Conservation (phyloP, 202 grass and related monocot genomes). For the Carex arenaria region DNA sequence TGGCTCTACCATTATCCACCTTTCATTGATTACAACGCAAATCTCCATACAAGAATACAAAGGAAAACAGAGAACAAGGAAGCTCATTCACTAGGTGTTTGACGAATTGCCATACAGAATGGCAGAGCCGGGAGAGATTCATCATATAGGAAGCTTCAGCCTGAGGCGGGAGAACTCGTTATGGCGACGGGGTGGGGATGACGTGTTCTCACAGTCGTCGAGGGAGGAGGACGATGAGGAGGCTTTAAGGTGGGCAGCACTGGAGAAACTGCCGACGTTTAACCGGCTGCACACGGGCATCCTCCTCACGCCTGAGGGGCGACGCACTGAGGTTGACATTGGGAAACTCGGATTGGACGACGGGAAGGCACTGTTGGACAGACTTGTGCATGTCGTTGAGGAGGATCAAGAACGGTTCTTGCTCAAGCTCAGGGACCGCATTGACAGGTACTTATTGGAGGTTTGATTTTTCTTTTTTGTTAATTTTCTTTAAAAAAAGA, state of each 20-base stretch:
- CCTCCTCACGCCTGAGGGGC: slow-evolving; percentile 25
- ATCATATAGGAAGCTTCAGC: slow-evolving; percentile 40
- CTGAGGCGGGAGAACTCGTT: slow-evolving; percentile 43
- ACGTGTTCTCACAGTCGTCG: slow-evolving; percentile 66
- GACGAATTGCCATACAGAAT: background rate
- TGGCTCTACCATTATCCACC: background rate
- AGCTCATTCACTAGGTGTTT: background rate
- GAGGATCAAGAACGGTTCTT: slow-evolving; percentile 89
- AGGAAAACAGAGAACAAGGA: background rate
- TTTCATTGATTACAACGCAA: background rate
- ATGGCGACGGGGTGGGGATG: slow-evolving; percentile 40
- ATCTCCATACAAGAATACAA: background rate
- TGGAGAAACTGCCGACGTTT: slow-evolving; percentile 87
- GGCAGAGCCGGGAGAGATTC: slow-evolving; percentile 34
- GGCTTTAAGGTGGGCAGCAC: slow-evolving; percentile 84
- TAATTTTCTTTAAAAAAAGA: background rate
- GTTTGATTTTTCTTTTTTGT: background rate
- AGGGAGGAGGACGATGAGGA: slow-evolving; percentile 91
- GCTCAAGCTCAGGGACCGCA: slow-evolving; percentile 79
- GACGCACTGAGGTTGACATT: slow-evolving; percentile 64
- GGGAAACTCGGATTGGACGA: slow-evolving; percentile 41
- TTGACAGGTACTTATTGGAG: slow-evolving; percentile 42
- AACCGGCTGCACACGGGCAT: slow-evolving; percentile 59
- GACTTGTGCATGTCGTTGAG: slow-evolving; percentile 57
- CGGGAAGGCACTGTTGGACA: slow-evolving; percentile 58